Conservation (phyloP, 2,329 filamentous ascomycete genomes). For the Microthyrium microscopicum region DNA sequence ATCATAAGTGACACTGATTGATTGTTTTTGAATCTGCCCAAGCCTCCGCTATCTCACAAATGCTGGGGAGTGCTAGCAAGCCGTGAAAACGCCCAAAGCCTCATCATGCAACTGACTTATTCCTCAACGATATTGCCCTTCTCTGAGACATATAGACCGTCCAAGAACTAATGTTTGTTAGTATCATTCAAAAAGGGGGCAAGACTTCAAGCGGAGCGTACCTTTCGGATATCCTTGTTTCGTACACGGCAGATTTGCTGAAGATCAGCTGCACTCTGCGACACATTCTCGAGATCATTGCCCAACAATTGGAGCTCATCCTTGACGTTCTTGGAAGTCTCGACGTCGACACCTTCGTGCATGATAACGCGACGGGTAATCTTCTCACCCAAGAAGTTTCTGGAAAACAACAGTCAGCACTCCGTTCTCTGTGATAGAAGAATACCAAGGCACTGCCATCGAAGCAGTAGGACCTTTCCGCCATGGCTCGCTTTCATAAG, state of each 20-base stretch:
- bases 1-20: too few species aligned
- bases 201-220: conserved; percentile 22
- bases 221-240: conserved; percentile 99
- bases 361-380: conserved; percentile 84
- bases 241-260: conserved; percentile 98
- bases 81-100: too few species aligned
- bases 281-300: conserved; percentile 95
- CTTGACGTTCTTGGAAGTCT: conserved; percentile 84
- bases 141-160: conserved; percentile 99
- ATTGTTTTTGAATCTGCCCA: too few species aligned
- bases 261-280: conserved; percentile 86
- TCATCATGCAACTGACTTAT: conserved; percentile 10
- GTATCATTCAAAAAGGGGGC: neutral
- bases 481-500: neutral
- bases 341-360: conserved; percentile 78
- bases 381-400: conserved; percentile 98
- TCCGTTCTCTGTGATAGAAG: conserved; percentile 1
- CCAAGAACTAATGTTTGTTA: conserved; percentile 59
- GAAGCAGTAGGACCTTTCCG: neutral
- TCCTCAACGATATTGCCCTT: conserved; percentile 81
- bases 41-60: too few species aligned
- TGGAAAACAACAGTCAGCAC: conserved; percentile 7
- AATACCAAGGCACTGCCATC: neutral
- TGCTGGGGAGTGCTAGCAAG: too few species aligned
- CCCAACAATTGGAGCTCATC: conserved; percentile 87